Evolutionary conservation across 192 early-diverging fungal genomes (phyloP).

Genomic region (Coemansia guatemalensis): DNA sequence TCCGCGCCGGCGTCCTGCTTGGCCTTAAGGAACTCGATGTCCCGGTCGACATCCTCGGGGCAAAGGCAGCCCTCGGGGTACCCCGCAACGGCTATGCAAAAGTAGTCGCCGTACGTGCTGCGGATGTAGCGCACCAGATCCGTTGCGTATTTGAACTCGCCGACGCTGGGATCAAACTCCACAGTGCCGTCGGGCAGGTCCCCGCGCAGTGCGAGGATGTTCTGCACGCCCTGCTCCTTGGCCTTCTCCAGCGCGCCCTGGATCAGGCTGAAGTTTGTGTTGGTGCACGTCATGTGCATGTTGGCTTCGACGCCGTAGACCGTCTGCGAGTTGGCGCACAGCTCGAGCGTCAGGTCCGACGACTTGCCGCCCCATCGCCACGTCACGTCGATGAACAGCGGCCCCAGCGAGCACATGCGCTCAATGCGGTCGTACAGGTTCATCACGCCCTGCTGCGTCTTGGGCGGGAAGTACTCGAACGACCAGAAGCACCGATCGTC

Average conservation of each 20-base stretch:
- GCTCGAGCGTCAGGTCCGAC: conserved; percentile 85
- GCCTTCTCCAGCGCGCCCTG: conserved; percentile 84
- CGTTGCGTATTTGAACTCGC: conserved; percentile 82
- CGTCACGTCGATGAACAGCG: conserved; percentile 78
- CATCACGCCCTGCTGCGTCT: conserved; percentile 88
- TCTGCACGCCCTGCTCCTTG: conserved; percentile 91
- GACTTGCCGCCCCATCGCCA: conserved; percentile 94
- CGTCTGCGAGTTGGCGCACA: conserved; percentile 84
- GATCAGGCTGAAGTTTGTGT: conserved; percentile 90
- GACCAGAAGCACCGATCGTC: conserved; percentile 78
- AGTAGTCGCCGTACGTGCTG: conserved; percentile 86
- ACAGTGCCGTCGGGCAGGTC: conserved; percentile 85
- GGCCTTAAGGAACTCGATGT: conserved; percentile 76
- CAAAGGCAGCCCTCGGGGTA: conserved; percentile 95
- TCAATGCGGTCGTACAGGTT: conserved; percentile 98
- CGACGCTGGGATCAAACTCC: conserved; percentile 80
- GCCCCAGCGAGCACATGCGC: conserved; percentile 91
- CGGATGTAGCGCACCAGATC: conserved; percentile 94
- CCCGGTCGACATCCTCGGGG: conserved; percentile 69
- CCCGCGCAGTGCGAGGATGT: conserved; percentile 94
- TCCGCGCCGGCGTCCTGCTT: conserved; percentile 94
- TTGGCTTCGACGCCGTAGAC: conserved; percentile 93
- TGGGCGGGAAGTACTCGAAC: conserved; percentile 99
- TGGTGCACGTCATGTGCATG: conserved; percentile 99
- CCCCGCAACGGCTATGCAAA: conserved; percentile 94